Evolutionary conservation across 148 eudicot species (phyloP), one percentile per base, ranked within the genome.

Genomic region (Chenopodium berlandieri): DNA sequence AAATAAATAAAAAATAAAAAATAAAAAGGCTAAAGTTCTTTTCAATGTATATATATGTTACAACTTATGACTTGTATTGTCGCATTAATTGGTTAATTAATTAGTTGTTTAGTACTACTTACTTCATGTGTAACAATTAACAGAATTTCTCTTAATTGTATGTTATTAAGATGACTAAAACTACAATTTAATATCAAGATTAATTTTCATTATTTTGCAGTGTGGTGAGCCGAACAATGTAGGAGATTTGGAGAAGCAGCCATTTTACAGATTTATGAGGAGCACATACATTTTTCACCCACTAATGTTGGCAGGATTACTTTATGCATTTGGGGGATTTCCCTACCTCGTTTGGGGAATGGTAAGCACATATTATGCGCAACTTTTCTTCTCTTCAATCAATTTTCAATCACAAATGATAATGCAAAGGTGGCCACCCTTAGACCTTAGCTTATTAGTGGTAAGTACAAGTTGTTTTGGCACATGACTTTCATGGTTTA

Each of bases 341-440:
- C 90, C 98, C 25, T 93, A 82, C 84, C 22, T 95, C 23, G 94
- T 91, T 34, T 95, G 98, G 98, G 95, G 98, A 73, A 90, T 95
- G 97, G 97, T 93, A 86, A 87, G 84, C 47, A 4, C 4, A 31
- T 14, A 30, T 30, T 63, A 27, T 34, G 72, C 65, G 25, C 27
- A 70, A 19, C 46, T 48, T 76, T 72, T 47, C 7, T 40, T 1
- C 44, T 40, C 8, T 40, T 40, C 44, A 37, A 37, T 37, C 44
- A 37, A 37, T 37, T 37, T 37, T 37, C 44, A 40, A 40, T 40
- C 44, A 40, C 44, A 40, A 5, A 40, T 4, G 6, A 40, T 40
- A 40, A 5, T 40, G 44, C 8, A 40, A 40, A 40, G 44, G 44
- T 5, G 44, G 44, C 44, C 44, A 6, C 44, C 8, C 44, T 40